Evolutionary conservation across 805 yeast species (phyloP).

Genomic region (Phaffomyces thermotolerans): DNA sequence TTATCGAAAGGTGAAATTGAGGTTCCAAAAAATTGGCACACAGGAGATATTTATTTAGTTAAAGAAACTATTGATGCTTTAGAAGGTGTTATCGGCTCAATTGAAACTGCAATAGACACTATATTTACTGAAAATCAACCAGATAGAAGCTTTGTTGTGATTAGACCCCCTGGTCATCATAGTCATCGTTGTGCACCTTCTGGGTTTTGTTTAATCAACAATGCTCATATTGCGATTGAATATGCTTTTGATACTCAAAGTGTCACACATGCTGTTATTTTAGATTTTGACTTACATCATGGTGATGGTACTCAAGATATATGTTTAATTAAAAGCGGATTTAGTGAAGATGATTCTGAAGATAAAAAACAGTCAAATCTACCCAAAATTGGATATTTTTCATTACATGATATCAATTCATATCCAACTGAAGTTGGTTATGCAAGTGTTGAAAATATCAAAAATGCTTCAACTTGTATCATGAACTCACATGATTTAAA

Average conservation of each 20-base stretch:
- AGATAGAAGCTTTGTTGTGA: conserved; percentile 53
- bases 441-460: conserved; percentile 63
- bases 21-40: conserved; percentile 76
- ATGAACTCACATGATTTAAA: conserved; percentile 62
- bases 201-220: conserved; percentile 76
- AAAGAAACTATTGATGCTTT: conserved; percentile 61
- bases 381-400: conserved; percentile 74
- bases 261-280: conserved; percentile 72
- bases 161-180: conserved; percentile 86
- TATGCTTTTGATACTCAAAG: conserved; percentile 58
- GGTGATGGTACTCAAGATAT: conserved; percentile 89
- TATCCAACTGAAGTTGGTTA: conserved; percentile 77
- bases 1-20: conserved; percentile 50
- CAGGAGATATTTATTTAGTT: conserved; percentile 73
- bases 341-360: conserved; percentile 39
- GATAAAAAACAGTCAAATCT: conserved; percentile 33
- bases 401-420: conserved; percentile 78
- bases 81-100: conserved; percentile 70
- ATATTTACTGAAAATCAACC: conserved; percentile 31
- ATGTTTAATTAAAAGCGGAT: conserved; percentile 72
- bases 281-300: conserved; percentile 81
- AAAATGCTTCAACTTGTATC: conserved; percentile 73
- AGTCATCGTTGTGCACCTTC: conserved; percentile 78
- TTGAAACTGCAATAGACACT: conserved; percentile 63
- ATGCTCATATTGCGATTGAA: conserved; percentile 74